Percentiles rank a stretch among this genome's conserved stretches.
Conservation (phyloP, 1,139 yeast species). For the Keqinozyma sinolaborantium region DNA sequence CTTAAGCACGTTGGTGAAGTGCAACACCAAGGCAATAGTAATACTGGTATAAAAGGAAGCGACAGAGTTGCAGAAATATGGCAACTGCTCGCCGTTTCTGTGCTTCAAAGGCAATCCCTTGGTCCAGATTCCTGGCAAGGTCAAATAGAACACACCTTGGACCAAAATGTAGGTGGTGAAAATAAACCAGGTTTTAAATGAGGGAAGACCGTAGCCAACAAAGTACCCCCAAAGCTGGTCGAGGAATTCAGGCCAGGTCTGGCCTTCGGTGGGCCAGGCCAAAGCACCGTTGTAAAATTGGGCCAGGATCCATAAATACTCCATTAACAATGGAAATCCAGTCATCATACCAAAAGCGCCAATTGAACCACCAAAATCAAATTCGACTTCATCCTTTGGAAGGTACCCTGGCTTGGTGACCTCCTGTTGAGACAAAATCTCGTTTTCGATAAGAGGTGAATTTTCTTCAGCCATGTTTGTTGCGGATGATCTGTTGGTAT, state of each 20-base stretch:
- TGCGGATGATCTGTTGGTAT: too few species aligned
- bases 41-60: slow-evolving; percentile 75
- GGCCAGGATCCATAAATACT: slow-evolving; percentile 94
- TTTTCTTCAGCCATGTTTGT: slow-evolving; percentile 4
- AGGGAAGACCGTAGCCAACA: slow-evolving; percentile 64
- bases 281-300: slow-evolving; percentile 71
- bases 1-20: slow-evolving; percentile 70
- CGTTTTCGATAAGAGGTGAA: slow-evolving; percentile 4
- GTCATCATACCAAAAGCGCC: slow-evolving; percentile 93
- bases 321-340: slow-evolving; percentile 92
- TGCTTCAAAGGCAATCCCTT: slow-evolving; percentile 91
- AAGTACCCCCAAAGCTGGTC: slow-evolving; percentile 43
- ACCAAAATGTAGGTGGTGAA: slow-evolving; percentile 68
- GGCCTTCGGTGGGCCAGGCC: slow-evolving; percentile 63
- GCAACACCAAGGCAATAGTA: slow-evolving; percentile 55
- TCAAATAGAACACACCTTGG: slow-evolving; percentile 74
- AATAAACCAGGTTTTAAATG: slow-evolving; percentile 60
- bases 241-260: slow-evolving; percentile 56
- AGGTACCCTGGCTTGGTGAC: slow-evolving; percentile 18
- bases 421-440: too few species aligned
- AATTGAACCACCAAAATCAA: slow-evolving; percentile 92
- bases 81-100: slow-evolving; percentile 72
- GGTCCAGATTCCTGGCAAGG: slow-evolving; percentile 93
- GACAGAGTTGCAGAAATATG: slow-evolving; percentile 91
- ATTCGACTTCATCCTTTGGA: slow-evolving; percentile 47